These are phyloP conservation scores for Metschnikowia colocasiae DNA, from an alignment of 805 yeast species.

Conservation along the genomic window DNA sequence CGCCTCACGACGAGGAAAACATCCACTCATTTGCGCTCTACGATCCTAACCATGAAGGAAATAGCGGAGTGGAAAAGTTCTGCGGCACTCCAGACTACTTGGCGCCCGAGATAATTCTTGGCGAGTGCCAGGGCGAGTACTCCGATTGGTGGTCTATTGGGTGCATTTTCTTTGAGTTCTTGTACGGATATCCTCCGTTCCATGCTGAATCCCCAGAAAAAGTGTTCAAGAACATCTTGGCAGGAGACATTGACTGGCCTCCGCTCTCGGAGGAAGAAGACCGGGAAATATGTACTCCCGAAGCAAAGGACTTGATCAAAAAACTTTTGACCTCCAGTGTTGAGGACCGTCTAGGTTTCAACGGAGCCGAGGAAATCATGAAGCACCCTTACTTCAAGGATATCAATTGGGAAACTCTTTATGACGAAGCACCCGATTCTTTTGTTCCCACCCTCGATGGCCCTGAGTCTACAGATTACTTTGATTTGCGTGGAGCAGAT, in stretches of 20 bases:
- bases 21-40: slow-evolving; percentile 55
- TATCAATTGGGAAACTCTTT: slow-evolving; percentile 71
- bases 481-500: slow-evolving; percentile 86
- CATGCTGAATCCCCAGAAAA: slow-evolving; percentile 74
- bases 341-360: slow-evolving; percentile 63
- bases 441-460: slow-evolving; percentile 77
- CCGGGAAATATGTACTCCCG: slow-evolving; percentile 49
- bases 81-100: slow-evolving; percentile 98
- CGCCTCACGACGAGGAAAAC: slow-evolving; percentile 21
- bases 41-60: slow-evolving; percentile 56
- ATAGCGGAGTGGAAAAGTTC: slow-evolving; percentile 53
- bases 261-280: slow-evolving; percentile 53
- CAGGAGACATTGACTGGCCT: slow-evolving; percentile 83
- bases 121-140: slow-evolving; percentile 74
- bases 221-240: slow-evolving; percentile 79
- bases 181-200: slow-evolving; percentile 94
- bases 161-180: slow-evolving; percentile 86
- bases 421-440: slow-evolving; percentile 61
- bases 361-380: slow-evolving; percentile 77
- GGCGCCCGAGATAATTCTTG: slow-evolving; percentile 93
- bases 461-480: slow-evolving; percentile 88
- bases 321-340: slow-evolving; percentile 65
- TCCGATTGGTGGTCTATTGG: slow-evolving; percentile 99
- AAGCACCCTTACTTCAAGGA: slow-evolving; percentile 71
- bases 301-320: slow-evolving; percentile 70